Conservation (phyloP, 2,329 filamentous ascomycete species). For the Neofusicoccum cordaticola region DNA sequence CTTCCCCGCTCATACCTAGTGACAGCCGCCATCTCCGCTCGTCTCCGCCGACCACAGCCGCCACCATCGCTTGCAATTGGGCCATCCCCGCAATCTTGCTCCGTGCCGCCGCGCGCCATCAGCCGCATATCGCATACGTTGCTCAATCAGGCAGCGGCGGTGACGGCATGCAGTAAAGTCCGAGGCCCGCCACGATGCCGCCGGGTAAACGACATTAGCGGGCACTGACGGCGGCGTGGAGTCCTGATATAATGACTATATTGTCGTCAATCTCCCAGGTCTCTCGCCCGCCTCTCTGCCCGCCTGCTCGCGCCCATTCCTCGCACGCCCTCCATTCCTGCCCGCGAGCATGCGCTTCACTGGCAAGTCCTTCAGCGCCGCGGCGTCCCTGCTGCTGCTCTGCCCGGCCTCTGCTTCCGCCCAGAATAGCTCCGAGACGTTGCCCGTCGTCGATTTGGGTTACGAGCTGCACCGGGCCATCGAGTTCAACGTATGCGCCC, state of each 20-base stretch:
- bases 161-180: not conserved
- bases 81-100: not conserved
- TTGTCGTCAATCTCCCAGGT: not conserved
- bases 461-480: constrained; percentile 10
- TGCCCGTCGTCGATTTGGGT: constrained; percentile 14
- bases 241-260: not conserved
- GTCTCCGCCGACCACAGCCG: not conserved
- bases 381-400: not conserved
- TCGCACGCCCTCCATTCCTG: too few relatives aligned
- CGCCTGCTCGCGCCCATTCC: too few relatives aligned
- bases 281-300: too few relatives aligned
- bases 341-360: not conserved
- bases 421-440: not conserved
- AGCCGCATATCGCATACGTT: not conserved
- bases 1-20: not conserved
- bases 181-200: not conserved
- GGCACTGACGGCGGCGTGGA: not conserved
- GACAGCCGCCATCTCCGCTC: not conserved
- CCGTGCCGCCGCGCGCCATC: not conserved
- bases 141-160: not conserved
- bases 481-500: constrained; percentile 1
- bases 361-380: not conserved
- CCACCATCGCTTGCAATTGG: not conserved
- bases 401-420: not conserved
- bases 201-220: not conserved